Evolutionary conservation across 345 rosid genomes (phyloP).

Genomic region (Carallia brachiata): DNA sequence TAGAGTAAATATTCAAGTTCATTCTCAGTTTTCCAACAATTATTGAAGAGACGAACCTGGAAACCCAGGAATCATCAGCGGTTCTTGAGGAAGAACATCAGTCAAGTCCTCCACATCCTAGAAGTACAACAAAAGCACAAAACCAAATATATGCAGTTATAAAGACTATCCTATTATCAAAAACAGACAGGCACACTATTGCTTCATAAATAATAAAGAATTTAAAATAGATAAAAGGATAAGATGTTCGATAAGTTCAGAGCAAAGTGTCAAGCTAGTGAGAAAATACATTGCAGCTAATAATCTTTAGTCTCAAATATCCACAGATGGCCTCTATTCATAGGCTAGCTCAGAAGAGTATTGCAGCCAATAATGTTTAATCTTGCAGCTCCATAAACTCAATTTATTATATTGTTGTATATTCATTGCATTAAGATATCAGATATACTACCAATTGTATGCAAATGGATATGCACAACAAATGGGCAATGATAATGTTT

Average conservation of each 20-base stretch:
- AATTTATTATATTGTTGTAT: neutral
- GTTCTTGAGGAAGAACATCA: slow-evolving; percentile 56
- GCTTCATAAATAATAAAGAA: neutral
- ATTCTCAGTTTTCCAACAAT: neutral
- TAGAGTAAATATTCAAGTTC: slow-evolving; percentile 13
- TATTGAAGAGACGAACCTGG: slow-evolving; percentile 52
- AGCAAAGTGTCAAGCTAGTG: no score
- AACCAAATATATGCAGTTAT: neutral
- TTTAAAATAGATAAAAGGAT: neutral
- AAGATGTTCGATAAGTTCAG: neutral
- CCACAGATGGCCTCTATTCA: no score
- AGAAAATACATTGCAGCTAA: no score
- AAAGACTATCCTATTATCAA: neutral
- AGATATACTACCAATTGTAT: neutral
- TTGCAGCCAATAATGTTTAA: neutral
- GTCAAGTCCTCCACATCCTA: slow-evolving; percentile 63
- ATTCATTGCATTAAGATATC: neutral
- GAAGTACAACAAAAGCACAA: slow-evolving; percentile 18
- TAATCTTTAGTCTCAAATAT: no score
- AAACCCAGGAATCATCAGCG: slow-evolving; percentile 55
- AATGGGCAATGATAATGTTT: neutral
- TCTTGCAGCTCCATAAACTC: neutral
- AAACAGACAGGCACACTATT: neutral
- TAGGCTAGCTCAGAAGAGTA: neutral
- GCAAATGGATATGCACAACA: neutral